These are phyloP conservation scores for Parascedosporium putredinis DNA, from an alignment of 2,329 filamentous ascomycete species.

Conservation along the genomic window DNA sequence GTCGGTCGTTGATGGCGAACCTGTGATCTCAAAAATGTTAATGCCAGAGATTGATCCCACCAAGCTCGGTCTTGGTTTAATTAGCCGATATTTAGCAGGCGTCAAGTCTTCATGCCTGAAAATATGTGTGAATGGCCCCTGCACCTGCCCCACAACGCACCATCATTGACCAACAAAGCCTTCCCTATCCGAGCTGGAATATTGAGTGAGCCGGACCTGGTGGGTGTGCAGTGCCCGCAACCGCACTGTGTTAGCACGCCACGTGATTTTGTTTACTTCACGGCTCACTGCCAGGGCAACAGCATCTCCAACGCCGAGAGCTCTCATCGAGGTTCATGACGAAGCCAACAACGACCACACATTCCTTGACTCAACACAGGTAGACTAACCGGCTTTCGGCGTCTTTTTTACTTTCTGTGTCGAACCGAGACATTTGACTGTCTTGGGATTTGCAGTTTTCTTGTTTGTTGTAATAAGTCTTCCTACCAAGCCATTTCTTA, in stretches of 20 bases:
- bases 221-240: too few species aligned
- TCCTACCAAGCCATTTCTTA: too few species aligned
- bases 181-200: too few species aligned
- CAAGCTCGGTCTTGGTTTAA: background rate
- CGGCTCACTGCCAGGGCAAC: conserved; percentile 5
- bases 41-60: background rate
- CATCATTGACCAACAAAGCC: background rate
- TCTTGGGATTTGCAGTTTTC: background rate
- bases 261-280: conserved; percentile 9
- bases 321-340: too few species aligned
- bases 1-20: background rate
- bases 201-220: too few species aligned
- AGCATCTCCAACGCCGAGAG: background rate
- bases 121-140: background rate
- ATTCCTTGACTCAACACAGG: background rate
- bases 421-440: too few species aligned
- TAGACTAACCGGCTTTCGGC: too few species aligned
- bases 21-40: background rate
- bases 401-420: too few species aligned
- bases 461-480: conserved; percentile 4
- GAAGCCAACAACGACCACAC: too few species aligned
- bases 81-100: conserved; percentile 1
- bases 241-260: too few species aligned
- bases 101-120: background rate
- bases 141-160: background rate